Evolutionary conservation across 2,329 filamentous ascomycete genomes (phyloP), one percentile per base, ranked within the genome.

Genomic region (Aspergillus transmontanensis): DNA sequence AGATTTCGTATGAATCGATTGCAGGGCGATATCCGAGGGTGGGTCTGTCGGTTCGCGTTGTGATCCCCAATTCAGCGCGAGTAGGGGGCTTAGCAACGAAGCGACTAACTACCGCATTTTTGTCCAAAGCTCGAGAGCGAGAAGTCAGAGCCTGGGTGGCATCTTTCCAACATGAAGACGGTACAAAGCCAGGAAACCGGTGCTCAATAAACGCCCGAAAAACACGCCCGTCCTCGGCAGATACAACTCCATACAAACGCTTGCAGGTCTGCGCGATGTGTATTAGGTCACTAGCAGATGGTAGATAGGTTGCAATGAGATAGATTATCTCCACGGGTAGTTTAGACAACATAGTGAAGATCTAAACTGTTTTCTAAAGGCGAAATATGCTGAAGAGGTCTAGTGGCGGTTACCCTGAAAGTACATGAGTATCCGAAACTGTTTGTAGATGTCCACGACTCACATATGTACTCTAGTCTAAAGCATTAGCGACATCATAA

Each of bases 1-100:
- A 82, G n/a, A 78, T 75, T 67, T 87, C 85, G 67, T 86, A 86
- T 61, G 84, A 85, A 69, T 87, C 85, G 55, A 88, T 81, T 48
- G 81, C 80, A 21, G 87, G 87, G 28, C 82, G 83, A 67, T 87
- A 89, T 4, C 87, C 87, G 70, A 89, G 68, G 6, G 79, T 80
- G 16, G 77, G 78, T 46, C 85, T 60, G 80, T 88, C 77, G 81
- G 79, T 64, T 70, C 80, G 59, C 74, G 78, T 66, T 71, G 75
- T 69, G 34, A 80, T 68, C 45, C 72, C 72, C 16, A 69, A 76
- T 72, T 82, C 80, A 78, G 75, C 72, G 68, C 11, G 28, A 23
- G 30, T 28, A 23, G 63, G 73, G 64, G 71, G 80, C 70, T 71
- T 84, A 46, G 82, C 78, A 21, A 87, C 74, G 67, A 84, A 84